Evolutionary conservation across 495 filamentous ascomycete species (phyloP).

Genomic region (Eremomyces bilateralis): DNA sequence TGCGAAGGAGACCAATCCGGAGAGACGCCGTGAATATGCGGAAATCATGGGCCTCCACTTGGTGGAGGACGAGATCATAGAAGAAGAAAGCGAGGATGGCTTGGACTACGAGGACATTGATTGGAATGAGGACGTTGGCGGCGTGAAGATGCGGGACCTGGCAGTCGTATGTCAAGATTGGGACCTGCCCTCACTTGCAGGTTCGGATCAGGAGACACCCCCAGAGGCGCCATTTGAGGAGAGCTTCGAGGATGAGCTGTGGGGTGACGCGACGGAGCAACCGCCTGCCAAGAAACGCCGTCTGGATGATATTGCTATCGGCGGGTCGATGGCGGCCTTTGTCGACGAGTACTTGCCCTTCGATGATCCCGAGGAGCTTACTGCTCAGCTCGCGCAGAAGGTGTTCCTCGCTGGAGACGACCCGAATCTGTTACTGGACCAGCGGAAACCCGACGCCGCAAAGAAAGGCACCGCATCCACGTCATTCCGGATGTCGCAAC

Average conservation of each 20-base stretch:
- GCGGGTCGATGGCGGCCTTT: constrained; percentile 23
- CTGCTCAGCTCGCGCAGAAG: constrained; percentile 45
- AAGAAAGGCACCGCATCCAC: constrained; percentile 22
- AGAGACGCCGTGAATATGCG: constrained; percentile 29
- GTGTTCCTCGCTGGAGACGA: constrained; percentile 81
- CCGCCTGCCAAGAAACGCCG: constrained; percentile 22
- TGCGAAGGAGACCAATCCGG: constrained; percentile 27
- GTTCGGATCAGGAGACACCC: constrained; percentile 5
- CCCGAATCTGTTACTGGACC: constrained; percentile 62
- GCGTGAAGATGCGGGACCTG: constrained; percentile 51
- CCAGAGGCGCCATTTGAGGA: constrained; percentile 4
- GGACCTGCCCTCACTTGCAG: constrained; percentile 19
- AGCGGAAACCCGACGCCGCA: constrained; percentile 21
- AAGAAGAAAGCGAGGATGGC: constrained; percentile 29
- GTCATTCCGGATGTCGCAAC: constrained; percentile 30
- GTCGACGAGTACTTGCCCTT: constrained; percentile 29
- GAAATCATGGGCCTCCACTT: no score
- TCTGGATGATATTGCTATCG: constrained; percentile 21
- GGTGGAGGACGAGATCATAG: constrained; percentile 20
- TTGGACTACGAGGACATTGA: constrained; percentile 26
- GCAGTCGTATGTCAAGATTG: constrained; percentile 67
- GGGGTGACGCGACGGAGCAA: background rate
- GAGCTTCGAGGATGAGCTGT: constrained; percentile 5
- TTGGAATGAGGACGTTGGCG: constrained; percentile 42
- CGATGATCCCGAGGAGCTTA: constrained; percentile 39